Evolutionary conservation across 148 eudicot genomes (phyloP).

Genomic region (Diospyros lotus): DNA sequence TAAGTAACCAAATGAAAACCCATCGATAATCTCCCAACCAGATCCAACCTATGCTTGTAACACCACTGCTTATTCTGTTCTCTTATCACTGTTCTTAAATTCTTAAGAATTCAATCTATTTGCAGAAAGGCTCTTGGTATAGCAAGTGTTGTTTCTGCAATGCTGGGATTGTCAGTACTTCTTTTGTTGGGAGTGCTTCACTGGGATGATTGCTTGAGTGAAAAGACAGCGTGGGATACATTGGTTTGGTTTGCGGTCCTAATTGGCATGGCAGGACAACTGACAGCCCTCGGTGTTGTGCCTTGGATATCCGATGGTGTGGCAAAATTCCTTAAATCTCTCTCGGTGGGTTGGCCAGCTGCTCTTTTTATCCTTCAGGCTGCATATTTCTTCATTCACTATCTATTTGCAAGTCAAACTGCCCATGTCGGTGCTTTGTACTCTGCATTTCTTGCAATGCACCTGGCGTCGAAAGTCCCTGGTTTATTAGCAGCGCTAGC

Average conservation of each 20-base stretch:
- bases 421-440: constrained; percentile 96
- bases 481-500: constrained; percentile 75
- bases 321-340: constrained; percentile 49
- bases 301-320: constrained; percentile 83
- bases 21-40: too few species aligned
- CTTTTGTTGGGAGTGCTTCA: constrained; percentile 73
- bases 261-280: constrained; percentile 87
- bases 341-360: constrained; percentile 82
- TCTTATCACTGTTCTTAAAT: background rate
- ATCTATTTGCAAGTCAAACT: constrained; percentile 93
- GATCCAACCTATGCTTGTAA: too few species aligned
- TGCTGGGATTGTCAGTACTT: constrained; percentile 84
- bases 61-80: background rate
- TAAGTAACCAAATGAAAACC: too few species aligned
- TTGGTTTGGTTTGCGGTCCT: constrained; percentile 95
- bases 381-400: constrained; percentile 81
- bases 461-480: constrained; percentile 85
- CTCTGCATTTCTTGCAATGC: constrained; percentile 90
- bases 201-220: constrained; percentile 92
- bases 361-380: constrained; percentile 86
- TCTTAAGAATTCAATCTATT: background rate
- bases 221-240: constrained; percentile 97
- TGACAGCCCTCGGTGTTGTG: constrained; percentile 79
- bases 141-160: constrained; percentile 93
- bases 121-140: constrained; percentile 66